These are phyloP conservation scores for Suillus lakei DNA, from an alignment of 768 basidiomycete genomes.

Conservation along the genomic window DNA sequence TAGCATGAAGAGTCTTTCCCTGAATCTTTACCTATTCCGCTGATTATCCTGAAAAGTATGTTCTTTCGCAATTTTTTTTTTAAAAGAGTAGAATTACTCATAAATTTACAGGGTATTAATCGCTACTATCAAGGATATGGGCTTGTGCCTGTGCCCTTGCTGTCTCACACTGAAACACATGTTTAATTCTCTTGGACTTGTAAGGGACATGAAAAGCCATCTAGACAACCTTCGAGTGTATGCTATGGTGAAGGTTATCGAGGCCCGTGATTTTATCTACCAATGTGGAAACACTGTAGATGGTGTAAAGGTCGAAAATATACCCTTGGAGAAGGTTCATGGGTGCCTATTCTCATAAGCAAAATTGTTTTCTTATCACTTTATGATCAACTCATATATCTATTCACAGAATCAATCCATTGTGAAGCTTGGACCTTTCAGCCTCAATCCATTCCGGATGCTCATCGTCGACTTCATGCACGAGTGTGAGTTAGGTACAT, in stretches of 20 bases:
- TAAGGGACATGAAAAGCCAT: slow-evolving; percentile 5
- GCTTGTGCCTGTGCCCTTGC: slow-evolving; percentile 22
- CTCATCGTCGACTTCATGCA: slow-evolving; percentile 42
- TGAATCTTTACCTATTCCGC: slow-evolving; percentile 25
- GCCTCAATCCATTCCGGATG: slow-evolving; percentile 27
- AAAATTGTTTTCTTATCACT: background rate
- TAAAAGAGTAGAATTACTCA: slow-evolving; percentile 8
- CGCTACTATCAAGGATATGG: slow-evolving; percentile 17
- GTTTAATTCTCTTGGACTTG: slow-evolving; percentile 12
- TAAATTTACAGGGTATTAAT: slow-evolving; percentile 20
- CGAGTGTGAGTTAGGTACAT: slow-evolving; percentile 44
- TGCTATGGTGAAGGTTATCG: background rate
- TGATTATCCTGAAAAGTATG: slow-evolving; percentile 27
- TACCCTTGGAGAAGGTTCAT: slow-evolving; percentile 15
- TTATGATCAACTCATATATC: background rate
- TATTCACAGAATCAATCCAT: slow-evolving; percentile 37
- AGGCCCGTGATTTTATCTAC: background rate
- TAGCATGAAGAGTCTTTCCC: slow-evolving; percentile 21
- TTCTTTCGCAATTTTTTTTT: background rate
- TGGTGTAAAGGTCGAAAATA: slow-evolving; percentile 11
- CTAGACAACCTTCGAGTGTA: background rate
- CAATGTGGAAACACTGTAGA: background rate
- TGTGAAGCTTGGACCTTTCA: slow-evolving; percentile 12
- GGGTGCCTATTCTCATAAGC: slow-evolving; percentile 21
- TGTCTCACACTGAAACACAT: slow-evolving; percentile 11